phyloP scores from a whole-genome alignment of 2,329 filamentous ascomycete species.

The Apiospora marii region DNA sequence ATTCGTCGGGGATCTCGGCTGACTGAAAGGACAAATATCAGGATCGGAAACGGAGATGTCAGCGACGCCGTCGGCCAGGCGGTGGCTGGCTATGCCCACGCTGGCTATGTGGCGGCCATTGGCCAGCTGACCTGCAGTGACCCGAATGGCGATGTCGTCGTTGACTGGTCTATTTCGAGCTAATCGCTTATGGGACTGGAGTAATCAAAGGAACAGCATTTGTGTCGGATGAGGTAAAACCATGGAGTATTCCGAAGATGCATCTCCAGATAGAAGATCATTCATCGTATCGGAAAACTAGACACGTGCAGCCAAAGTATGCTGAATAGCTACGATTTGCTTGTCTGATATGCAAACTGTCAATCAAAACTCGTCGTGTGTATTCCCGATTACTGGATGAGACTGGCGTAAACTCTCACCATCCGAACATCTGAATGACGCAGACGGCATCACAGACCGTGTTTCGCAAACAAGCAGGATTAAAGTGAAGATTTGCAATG shows the following conservation, averaged over 20 bases:
- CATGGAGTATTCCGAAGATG: background rate
- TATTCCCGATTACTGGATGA: too few relatives aligned
- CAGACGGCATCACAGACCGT: too few relatives aligned
- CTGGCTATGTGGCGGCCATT: background rate
- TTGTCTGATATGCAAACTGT: too few relatives aligned
- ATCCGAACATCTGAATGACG: too few relatives aligned
- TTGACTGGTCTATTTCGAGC: background rate
- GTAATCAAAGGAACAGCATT: background rate
- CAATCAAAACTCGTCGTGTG: too few relatives aligned
- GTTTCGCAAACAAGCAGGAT: too few relatives aligned
- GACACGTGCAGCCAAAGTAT: background rate
- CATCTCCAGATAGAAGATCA: background rate
- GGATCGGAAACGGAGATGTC: background rate
- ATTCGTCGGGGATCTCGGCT: background rate
- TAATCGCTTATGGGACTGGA: background rate
- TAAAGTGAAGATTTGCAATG: too few relatives aligned
- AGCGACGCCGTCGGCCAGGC: background rate
- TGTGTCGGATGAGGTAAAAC: background rate
- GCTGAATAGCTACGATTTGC: too few relatives aligned
- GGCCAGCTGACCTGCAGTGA: background rate
- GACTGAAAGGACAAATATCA: background rate
- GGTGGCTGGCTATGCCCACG: background rate
- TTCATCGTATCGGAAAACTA: background rate
- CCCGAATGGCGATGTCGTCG: background rate
- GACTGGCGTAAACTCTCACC: too few relatives aligned